Evolutionary conservation across 176 grass and related monocot species (phyloP).

Genomic region (Zizania latifolia): DNA sequence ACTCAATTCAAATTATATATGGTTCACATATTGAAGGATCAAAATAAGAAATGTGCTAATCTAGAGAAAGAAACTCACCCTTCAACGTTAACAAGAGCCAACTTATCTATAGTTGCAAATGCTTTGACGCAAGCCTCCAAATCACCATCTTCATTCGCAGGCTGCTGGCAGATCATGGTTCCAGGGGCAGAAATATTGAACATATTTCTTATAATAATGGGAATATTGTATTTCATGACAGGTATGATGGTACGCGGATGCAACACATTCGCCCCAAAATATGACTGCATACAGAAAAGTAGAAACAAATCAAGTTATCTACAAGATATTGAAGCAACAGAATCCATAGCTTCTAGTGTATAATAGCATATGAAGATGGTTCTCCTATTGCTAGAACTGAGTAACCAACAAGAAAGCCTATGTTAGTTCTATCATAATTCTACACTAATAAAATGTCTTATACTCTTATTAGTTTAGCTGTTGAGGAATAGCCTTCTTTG

Average conservation of each 20-base stretch:
- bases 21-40: neutral
- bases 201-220: slow-evolving; percentile 75
- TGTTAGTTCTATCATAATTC: neutral
- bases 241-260: slow-evolving; percentile 88
- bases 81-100: slow-evolving; percentile 82
- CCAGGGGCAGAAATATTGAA: slow-evolving; percentile 72
- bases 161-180: slow-evolving; percentile 71
- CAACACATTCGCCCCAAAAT: slow-evolving; percentile 87
- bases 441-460: neutral
- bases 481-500: neutral
- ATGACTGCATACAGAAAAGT: slow-evolving; percentile 58
- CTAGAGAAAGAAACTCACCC: slow-evolving; percentile 49
- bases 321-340: neutral
- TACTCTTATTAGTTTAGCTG: too few species aligned
- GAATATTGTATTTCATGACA: slow-evolving; percentile 74
- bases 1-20: neutral
- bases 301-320: slow-evolving; percentile 1
- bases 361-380: neutral
- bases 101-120: slow-evolving; percentile 79
- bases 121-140: slow-evolving; percentile 63
- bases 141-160: slow-evolving; percentile 51
- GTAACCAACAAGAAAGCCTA: neutral
- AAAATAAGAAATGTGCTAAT: slow-evolving; percentile 2
- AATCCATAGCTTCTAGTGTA: neutral
- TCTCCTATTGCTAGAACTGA: neutral